These are phyloP conservation scores for Nigrospora oryzae DNA, from an alignment of 2,329 filamentous ascomycete species.

Conservation along the genomic window DNA sequence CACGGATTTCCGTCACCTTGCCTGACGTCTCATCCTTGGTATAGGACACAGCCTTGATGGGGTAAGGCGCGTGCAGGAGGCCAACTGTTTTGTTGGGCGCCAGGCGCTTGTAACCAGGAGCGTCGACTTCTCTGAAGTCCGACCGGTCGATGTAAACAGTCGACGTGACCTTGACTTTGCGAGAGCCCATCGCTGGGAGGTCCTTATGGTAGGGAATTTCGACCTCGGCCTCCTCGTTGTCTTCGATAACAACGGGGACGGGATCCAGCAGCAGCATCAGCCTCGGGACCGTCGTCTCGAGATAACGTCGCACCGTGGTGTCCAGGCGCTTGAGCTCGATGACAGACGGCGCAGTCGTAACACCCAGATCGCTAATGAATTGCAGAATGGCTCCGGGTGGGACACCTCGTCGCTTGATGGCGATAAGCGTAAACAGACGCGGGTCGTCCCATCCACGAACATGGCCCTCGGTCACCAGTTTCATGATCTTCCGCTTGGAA, in stretches of 20 bases:
- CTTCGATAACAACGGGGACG: constrained; percentile 72
- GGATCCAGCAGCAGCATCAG: constrained; percentile 87
- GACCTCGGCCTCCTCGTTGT: constrained; percentile 62
- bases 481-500: constrained; percentile 76
- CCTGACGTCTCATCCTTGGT: constrained; percentile 55
- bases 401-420: constrained; percentile 73
- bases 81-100: constrained; percentile 68
- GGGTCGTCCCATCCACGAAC: constrained; percentile 91
- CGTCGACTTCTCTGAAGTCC: constrained; percentile 68
- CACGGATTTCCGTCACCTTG: constrained; percentile 56
- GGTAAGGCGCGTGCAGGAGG: constrained; percentile 61
- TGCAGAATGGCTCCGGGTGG: constrained; percentile 82
- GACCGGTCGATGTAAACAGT: constrained; percentile 78
- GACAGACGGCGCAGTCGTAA: constrained; percentile 71
- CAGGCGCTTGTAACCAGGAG: constrained; percentile 69
- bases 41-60: constrained; percentile 61
- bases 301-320: constrained; percentile 73
- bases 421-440: constrained; percentile 79
- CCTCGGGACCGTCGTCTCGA: constrained; percentile 80
- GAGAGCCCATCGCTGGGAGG: constrained; percentile 57
- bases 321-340: constrained; percentile 82
- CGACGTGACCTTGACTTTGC: constrained; percentile 57
- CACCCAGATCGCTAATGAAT: constrained; percentile 85
- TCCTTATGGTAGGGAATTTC: constrained; percentile 77
- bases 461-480: constrained; percentile 67